Base-by-base conservation (phyloP, 805 yeast genomes). In the Wickerhamomyces silvicola region DNA sequence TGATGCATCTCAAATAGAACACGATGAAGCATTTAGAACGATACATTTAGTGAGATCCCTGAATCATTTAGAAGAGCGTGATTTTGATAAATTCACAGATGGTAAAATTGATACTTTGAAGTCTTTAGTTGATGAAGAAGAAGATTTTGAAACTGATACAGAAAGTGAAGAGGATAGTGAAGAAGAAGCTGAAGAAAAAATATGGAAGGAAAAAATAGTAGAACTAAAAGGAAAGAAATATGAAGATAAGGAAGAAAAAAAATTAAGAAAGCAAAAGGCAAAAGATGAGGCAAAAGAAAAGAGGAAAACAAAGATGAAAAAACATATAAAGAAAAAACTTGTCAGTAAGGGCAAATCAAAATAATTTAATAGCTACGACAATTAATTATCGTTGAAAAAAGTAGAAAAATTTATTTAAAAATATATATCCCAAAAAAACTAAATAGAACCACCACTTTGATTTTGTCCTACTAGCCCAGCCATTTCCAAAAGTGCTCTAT, bases 11-110 rank as follows among this genome's bases (percentile, higher is more conserved):
- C 78, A 70, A 31, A 72, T 70, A 26, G 77, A 75, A 16, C 85
- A 82, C 40, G 98, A 92, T 55, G 94, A 84, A 33, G 77, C 92
- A 6, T 92, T 92, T 58, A 66, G 98, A 53, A 75, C 88, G 5
- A 49, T 81, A 32, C 86, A 83, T 57, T 60, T 83, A 46, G 85
- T 83, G 20, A 68, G 88, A 49, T 78, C 92, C 35, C 59, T 92
- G 62, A 77, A 86, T 60, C 75, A 90, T 62, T 52, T 88, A 54
- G 84, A 92, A 52, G 98, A 92, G 50, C 69, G 95, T 38, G 98
- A 92, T 54, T 85, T 83, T 45, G 78, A 75, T 29, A 79, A 81
- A 47, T 82, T 83, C 43, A 65, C 77, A 1, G 75, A 77, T 38
- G 97, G 96, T 18, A 78, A 84, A 43, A 81, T 85, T 24, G 86